Conservation (phyloP, 805 yeast species). For the Candida boleticola region DNA sequence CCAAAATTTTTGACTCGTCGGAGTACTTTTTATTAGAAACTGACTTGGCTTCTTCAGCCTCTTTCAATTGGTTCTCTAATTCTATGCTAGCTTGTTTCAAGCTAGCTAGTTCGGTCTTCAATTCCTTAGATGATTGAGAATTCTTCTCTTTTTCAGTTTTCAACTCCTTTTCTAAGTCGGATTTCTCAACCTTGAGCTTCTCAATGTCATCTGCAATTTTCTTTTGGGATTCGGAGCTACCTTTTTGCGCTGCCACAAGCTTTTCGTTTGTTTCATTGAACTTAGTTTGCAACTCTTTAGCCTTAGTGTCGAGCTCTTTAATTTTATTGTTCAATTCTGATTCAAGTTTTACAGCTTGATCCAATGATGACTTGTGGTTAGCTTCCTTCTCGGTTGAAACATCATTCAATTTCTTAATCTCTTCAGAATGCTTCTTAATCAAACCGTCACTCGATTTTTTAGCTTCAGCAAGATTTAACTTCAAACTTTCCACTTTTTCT, state of each 20-base stretch:
- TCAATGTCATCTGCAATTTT: neutral
- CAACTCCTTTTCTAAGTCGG: neutral
- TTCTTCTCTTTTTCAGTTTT: too few species aligned
- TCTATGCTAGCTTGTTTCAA: neutral
- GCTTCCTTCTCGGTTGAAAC: too few species aligned
- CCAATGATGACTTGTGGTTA: too few species aligned
- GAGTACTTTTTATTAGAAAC: neutral
- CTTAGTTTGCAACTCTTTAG: too few species aligned
- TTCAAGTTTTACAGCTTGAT: too few species aligned
- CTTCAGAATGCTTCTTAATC: too few species aligned
- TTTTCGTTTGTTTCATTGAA: too few species aligned
- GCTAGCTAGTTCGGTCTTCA: neutral
- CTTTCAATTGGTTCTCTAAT: neutral
- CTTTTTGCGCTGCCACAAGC: too few species aligned
- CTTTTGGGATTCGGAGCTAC: neutral
- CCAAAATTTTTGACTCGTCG: neutral
- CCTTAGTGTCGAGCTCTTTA: too few species aligned
- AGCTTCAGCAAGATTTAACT: too few species aligned
- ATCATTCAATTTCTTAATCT: too few species aligned
- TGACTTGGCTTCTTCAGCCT: neutral
- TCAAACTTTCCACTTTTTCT: neutral
- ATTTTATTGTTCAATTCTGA: neutral
- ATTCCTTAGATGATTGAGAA: neutral
- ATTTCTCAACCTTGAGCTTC: neutral
- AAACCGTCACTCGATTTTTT: too few species aligned